phyloP scores from a whole-genome alignment of 805 yeast genomes.

The Saturnispora bothae region DNA sequence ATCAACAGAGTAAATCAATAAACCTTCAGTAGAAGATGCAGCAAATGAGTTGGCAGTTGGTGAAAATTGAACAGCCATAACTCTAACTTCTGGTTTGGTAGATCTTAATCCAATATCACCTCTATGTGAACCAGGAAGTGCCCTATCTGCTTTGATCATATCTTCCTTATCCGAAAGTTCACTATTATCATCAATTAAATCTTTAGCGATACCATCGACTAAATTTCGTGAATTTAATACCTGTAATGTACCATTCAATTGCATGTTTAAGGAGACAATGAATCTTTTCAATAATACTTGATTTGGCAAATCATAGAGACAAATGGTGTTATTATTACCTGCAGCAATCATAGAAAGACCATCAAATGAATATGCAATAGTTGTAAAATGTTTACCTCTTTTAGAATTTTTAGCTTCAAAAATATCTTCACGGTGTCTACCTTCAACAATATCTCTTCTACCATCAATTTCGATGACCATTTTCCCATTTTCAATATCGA shows the following conservation, averaged over 20 bases:
- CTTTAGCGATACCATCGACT: slow-evolving; percentile 83
- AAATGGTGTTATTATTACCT: slow-evolving; percentile 84
- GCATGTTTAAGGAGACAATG: slow-evolving; percentile 81
- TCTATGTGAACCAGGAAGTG: slow-evolving; percentile 80
- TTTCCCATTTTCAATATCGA: slow-evolving; percentile 72
- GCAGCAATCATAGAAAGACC: slow-evolving; percentile 85
- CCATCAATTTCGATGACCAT: slow-evolving; percentile 82
- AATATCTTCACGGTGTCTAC: slow-evolving; percentile 73
- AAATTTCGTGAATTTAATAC: slow-evolving; percentile 68
- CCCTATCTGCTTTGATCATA: slow-evolving; percentile 37
- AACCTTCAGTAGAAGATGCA: slow-evolving; percentile 92
- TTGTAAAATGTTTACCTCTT: slow-evolving; percentile 73
- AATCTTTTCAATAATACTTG: slow-evolving; percentile 78
- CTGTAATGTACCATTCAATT: slow-evolving; percentile 77
- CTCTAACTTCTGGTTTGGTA: slow-evolving; percentile 73
- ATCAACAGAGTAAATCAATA: slow-evolving; percentile 73
- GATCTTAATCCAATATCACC: slow-evolving; percentile 73
- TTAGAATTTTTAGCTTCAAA: slow-evolving; percentile 73
- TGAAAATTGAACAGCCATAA: slow-evolving; percentile 67
- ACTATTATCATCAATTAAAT: slow-evolving; percentile 73
- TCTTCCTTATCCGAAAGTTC: slow-evolving; percentile 82
- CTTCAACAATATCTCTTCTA: slow-evolving; percentile 73
- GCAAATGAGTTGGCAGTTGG: slow-evolving; percentile 89
- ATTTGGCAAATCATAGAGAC: slow-evolving; percentile 82
- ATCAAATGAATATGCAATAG: slow-evolving; percentile 79